Evolutionary conservation across 148 eudicot species (phyloP), one percentile per base, ranked within the genome.

Genomic region (Arbutus unedo): DNA sequence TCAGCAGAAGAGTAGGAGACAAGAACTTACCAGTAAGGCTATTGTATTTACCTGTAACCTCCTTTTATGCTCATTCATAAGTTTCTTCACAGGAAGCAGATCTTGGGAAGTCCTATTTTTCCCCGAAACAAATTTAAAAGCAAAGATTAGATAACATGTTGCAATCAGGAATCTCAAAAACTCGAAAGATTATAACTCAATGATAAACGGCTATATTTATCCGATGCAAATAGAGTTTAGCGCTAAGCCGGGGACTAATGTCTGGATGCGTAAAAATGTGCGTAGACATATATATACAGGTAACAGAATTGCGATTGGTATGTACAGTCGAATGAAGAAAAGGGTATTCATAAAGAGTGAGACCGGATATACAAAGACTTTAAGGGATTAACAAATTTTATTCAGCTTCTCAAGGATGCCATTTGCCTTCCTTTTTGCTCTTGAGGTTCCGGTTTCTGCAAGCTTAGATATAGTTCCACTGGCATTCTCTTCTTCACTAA

Each of bases 341-440:
- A 16, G 53, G 21, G 18, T 82, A 57, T 81, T 4, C 56, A 47
- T 67, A 81, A 15, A 74, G 25, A 25, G 56, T 4, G 60, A 23
- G 57, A 18, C 0, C 8, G 57, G 25, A 43, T 74, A 9, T 54
- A 77, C 79, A 78, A 43, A 57, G 80, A 50, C 62, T 57, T 57
- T 2, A 10, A 43, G 53, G 51, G 18, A 57, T 45, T 78, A 59
- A 45, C 71, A 55, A n/a, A 43, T 18, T 75, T 71, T 86, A 81
- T 86, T 23, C 8, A 86, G 55, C 85, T 81, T 83, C 75, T 83
- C 86, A 5, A 86, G 81, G 21, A 86, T 75, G 13, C 84, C 86
- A 41, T 13, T 86, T 0, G 88, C 88, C 79, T 86, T 86, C 85
- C 88, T 86, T 82, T 66, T 86, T 14, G 88, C 88, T 77, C 88